Percentiles rank a stretch among this genome's conserved stretches.
These are phyloP conservation scores for Pseudogymnoascus sp. DNA, from an alignment of 2,329 filamentous ascomycete species.

Conservation along the genomic window DNA sequence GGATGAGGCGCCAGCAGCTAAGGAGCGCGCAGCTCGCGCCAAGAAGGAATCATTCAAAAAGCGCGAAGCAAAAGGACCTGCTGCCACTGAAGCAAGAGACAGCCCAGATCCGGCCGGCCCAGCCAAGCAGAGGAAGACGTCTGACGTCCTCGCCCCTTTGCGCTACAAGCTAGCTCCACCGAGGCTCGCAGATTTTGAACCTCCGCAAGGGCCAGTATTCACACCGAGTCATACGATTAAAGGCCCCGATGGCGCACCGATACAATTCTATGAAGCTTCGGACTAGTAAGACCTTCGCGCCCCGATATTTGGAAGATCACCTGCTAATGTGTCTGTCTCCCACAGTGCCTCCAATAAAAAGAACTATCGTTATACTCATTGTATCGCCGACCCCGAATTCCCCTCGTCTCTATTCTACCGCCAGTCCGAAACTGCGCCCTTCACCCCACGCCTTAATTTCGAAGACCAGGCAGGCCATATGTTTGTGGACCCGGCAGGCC, in stretches of 20 bases:
- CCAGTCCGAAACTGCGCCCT: conserved; percentile 78
- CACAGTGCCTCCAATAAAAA: conserved; percentile 57
- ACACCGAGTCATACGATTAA: conserved; percentile 48
- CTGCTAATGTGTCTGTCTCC: not conserved
- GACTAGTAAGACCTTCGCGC: conserved; percentile 49
- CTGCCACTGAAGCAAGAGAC: conserved; percentile 39
- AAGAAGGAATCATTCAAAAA: conserved; percentile 66
- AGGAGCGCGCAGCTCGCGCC: conserved; percentile 36
- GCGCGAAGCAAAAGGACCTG: conserved; percentile 52
- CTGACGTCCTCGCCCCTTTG: conserved; percentile 42
- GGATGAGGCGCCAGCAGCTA: conserved; percentile 34
- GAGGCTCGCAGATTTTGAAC: conserved; percentile 55
- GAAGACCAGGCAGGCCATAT: conserved; percentile 86
- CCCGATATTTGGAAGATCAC: not conserved
- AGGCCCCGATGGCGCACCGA: conserved; percentile 42
- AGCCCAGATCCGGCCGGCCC: conserved; percentile 48
- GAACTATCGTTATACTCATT: conserved; percentile 82
- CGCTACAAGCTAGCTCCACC: conserved; percentile 60
- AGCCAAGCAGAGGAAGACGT: conserved; percentile 32
- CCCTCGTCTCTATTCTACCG: conserved; percentile 84
- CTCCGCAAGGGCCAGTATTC: conserved; percentile 51
- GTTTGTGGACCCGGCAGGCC: conserved; percentile 69
- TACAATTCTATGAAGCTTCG: conserved; percentile 56
- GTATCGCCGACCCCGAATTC: conserved; percentile 82
- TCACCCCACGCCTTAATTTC: conserved; percentile 78